Evolutionary conservation across 1,139 yeast species (phyloP), one percentile per base, ranked within the genome.

Genomic region (Scheffersomyces insectosa): DNA sequence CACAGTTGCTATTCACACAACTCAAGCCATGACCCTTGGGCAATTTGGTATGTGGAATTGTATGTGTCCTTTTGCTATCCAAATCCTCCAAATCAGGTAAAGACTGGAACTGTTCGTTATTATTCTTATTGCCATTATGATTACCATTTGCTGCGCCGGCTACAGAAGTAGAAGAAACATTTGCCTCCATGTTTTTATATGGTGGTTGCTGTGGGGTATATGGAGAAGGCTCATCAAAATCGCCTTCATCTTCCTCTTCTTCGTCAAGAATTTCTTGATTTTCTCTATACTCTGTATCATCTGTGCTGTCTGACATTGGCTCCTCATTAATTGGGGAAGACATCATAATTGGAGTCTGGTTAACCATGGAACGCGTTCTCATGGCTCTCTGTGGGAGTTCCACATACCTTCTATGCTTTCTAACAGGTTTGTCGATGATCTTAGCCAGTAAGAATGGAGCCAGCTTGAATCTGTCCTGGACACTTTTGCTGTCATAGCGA

Each of bases 391-490:
- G 76, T 36, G 72, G 77, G 32, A 46, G 43, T 41, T 48, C 46
- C 41, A 43, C 71, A 67, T 52, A 68, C 66, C 41, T 73, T 63
- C 49, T 65, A 65, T 47, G 65, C 59, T 45, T 67, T 60, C 46
- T 62, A 27, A 55, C 50, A n/a, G 74, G 75, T 44, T 66, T 69
- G 47, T 65, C 72, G 23, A 66, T 62, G 25, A 66, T 63, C 45
- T 71, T 72, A 12, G 71, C 73, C 55, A 62, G 75, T 39, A 72
- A 62, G 54, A 74, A 72, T 11, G 75, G 74, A 0, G 78, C 79
- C 75, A 70, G 75, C 49, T 73, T 73, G 55, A 74, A 74, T 42
- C 78, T 53, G 39, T 75, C 75, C 56, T 70, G 75, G 39, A 74
- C 72, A 41, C 70, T 66, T 44, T 72, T 72, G 45, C 68, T 63